Evolutionary conservation across 495 filamentous ascomycete genomes (phyloP), one percentile per base, ranked within the genome.

Genomic region (Penicillium simplicissimum): DNA sequence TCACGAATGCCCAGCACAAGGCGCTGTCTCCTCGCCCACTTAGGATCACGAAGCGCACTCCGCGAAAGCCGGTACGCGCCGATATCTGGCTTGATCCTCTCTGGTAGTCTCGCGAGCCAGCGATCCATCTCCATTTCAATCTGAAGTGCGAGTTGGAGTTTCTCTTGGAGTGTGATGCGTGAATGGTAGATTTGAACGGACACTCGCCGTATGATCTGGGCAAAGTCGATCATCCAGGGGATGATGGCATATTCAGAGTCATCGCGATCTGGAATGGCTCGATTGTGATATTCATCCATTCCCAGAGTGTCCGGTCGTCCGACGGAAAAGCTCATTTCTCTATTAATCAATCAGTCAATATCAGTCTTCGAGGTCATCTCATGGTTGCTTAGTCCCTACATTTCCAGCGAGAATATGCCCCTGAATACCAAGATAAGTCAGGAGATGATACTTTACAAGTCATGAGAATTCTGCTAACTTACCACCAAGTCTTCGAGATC

Each of bases 401-500:
- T 77, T 63, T 79, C 76, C 21, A 79, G 62, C 14, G 76, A 79
- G 43, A 74, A 79, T 4, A 79, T 55, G 5, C 76, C 76, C 76
- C 76, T 78, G 23, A 0, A 31, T 11, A 2, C 42, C n/a, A 33
- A 60, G 7, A 47, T 8, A 42, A 9, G 25, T 10, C 21, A 52
- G 15, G 6, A 23, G 13, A 11, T 17, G 4, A 43, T 19, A 21
- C 17, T 19, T 11, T 43, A 0, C 42, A 23, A 45, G 9, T 23
- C 9, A 13, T 14, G 11, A 15, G 2, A 14, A 14, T 19, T 21
- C 4, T 14, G 4, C 35, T 15, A 1, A 72, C 76, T 64, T 63
- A 78, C 76, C 76, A 79, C 76, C 76, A 79, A 15, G 76, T 79
- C 43, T 74, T 73, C 14, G 76, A 79, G 47, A 79, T 75, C 75